phyloP scores from a whole-genome alignment of 371 early-diverging fungal genomes.

The Mucor plumbeus region DNA sequence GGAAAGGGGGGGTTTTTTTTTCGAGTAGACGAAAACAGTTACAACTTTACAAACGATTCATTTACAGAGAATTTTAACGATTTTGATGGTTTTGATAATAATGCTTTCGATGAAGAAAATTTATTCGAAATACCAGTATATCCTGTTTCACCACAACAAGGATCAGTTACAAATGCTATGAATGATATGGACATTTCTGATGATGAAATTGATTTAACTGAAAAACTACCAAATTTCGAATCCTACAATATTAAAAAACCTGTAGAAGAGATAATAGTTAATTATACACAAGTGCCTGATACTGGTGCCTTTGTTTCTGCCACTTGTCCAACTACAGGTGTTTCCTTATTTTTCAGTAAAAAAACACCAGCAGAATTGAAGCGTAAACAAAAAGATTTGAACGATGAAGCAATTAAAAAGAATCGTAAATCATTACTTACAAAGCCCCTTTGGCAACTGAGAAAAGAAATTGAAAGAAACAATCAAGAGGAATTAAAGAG shows the following conservation, averaged over 20 bases:
- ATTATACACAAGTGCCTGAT: slow-evolving; percentile 25
- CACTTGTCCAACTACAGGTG: slow-evolving; percentile 44
- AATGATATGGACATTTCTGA: slow-evolving; percentile 24
- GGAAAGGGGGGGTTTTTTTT: too few relatives aligned
- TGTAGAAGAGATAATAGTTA: background rate
- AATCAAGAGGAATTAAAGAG: slow-evolving; percentile 20
- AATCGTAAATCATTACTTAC: slow-evolving; percentile 18
- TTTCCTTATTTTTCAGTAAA: slow-evolving; percentile 56
- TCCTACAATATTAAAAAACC: background rate
- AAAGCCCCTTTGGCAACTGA: slow-evolving; percentile 42
- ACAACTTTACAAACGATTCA: background rate
- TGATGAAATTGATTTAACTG: slow-evolving; percentile 2
- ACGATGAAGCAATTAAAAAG: slow-evolving; percentile 16
- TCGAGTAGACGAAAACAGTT: background rate
- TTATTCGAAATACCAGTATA: background rate
- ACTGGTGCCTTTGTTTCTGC: slow-evolving; percentile 33
- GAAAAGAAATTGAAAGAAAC: slow-evolving; percentile 26
- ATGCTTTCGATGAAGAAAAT: background rate
- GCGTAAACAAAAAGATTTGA: slow-evolving; percentile 14
- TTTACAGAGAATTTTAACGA: background rate
- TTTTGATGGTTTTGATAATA: background rate
- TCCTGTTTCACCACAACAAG: background rate
- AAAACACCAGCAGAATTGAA: slow-evolving; percentile 17
- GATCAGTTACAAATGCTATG: background rate
- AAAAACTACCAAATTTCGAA: background rate